Percentiles rank a stretch among this genome's conserved stretches.
Conservation (phyloP, 2,329 filamentous ascomycete genomes). For the Monosporascus sp. region DNA sequence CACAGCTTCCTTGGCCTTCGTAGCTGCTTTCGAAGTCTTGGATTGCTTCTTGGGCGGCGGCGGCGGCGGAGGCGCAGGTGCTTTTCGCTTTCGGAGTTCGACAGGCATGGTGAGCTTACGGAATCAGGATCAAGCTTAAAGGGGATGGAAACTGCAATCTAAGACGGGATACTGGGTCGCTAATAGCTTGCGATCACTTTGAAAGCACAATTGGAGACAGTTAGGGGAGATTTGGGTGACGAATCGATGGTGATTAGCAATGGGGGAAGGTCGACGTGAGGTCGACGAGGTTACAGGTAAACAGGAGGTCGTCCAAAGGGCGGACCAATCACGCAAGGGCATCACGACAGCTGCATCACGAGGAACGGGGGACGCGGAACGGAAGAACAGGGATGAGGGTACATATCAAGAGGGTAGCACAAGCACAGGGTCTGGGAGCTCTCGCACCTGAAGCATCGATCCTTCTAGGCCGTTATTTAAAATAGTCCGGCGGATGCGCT, state of each 20-base stretch:
- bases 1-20: constrained; percentile 33
- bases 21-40: constrained; percentile 31
- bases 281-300: constrained; percentile 23
- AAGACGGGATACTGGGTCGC: constrained; percentile 9
- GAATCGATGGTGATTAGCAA: constrained; percentile 12
- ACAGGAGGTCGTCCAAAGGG: constrained; percentile 23
- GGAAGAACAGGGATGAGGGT: neutral
- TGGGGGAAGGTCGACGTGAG: constrained; percentile 17
- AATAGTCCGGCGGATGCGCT: neutral
- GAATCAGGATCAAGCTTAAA: constrained; percentile 5
- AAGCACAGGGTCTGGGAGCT: no score
- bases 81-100: constrained; percentile 41
- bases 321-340: constrained; percentile 16
- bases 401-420: neutral
- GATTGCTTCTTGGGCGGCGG: constrained; percentile 38
- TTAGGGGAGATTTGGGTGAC: constrained; percentile 9
- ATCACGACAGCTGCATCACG: constrained; percentile 17
- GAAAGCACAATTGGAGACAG: constrained; percentile 2
- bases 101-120: constrained; percentile 31
- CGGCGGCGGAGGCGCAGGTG: constrained; percentile 33
- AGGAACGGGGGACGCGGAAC: constrained; percentile 4
- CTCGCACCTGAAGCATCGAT: neutral
- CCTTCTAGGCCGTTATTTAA: neutral
- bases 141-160: constrained; percentile 2
- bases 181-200: constrained; percentile 12